Base-by-base conservation (phyloP, 1,284 basidiomycete genomes). In the Sanghuangporus weigelae region DNA sequence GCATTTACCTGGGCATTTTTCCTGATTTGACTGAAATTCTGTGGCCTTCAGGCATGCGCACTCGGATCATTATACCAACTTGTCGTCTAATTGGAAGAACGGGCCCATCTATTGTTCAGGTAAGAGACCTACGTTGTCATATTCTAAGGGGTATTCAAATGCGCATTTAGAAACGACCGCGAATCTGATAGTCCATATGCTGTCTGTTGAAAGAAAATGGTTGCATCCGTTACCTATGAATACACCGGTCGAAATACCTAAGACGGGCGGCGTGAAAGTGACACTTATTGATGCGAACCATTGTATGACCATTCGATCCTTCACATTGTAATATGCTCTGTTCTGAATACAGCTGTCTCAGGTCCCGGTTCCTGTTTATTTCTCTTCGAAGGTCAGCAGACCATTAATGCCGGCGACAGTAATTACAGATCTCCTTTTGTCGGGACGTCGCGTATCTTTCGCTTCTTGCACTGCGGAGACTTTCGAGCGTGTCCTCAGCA, bases 201-300 rank as follows among this genome's bases (percentile, higher is more conserved):
- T 98, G 2, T 83, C 85, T 14, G 95, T 99, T 3, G 89, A 95
- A 70, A 81, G 81, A 38, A 85, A 90, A 75, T 98, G 92, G 92
- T 86, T 98, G 0, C 83, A 89, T 68, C 85, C 94, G 35, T 78
- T 98, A 0, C 92, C 93, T 0, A 86, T 95, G 82, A 85, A 98
- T 71, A 77, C 78, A 0, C 82, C 92, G 0, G 88, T 84, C 2
- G 74, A 83, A 14, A 82, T 99, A 55, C 93, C 95, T 0, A 77
- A 92, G 68, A 93, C 93, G 0, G 87, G 89, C 36, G 95, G 95
- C 1, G 93, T 98, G 42, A 81, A 77, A 42, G 96, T 98, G 1
- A 98, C 95, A 0, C 84, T 95, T 48, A 93, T 99, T n/a, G 93
- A 97, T 69, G 96, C 96, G 2, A 99, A 99, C 71, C 97, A 98